phyloP scores from a whole-genome alignment of 2,329 filamentous ascomycete genomes.

The Botrytis porri region DNA sequence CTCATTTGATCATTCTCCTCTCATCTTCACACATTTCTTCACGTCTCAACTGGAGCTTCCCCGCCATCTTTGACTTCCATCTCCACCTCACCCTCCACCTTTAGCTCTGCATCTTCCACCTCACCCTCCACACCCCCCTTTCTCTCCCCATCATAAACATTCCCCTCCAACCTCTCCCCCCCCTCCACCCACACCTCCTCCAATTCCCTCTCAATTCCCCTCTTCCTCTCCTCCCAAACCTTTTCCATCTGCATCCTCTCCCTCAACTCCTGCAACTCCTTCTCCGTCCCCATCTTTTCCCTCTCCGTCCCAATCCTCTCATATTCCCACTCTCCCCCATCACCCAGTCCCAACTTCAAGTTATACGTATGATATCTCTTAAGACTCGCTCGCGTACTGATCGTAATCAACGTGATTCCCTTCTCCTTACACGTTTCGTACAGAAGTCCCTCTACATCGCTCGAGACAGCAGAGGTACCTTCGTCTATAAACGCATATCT shows the following conservation, averaged over 20 bases:
- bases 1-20: not conserved
- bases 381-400: conserved; percentile 88
- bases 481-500: conserved; percentile 94
- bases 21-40: not conserved
- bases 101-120: not conserved
- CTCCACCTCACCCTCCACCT: not conserved
- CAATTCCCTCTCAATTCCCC: conserved; percentile 81
- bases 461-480: conserved; percentile 89
- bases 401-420: conserved; percentile 93
- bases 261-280: conserved; percentile 80
- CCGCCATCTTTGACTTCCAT: not conserved
- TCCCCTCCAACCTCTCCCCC: conserved; percentile 29
- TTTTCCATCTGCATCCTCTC: conserved; percentile 79
- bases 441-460: conserved; percentile 87
- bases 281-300: conserved; percentile 91
- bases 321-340: conserved; percentile 82
- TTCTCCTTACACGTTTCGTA: conserved; percentile 92
- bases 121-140: not conserved
- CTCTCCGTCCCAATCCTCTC: conserved; percentile 89
- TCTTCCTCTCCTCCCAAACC: conserved; percentile 72
- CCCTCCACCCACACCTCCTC: conserved; percentile 41
- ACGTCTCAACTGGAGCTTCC: not conserved
- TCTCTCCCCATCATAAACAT: conserved; percentile 21
- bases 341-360: conserved; percentile 77
- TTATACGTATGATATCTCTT: conserved; percentile 96